A percentile compares a stretch with the other conserved stretches of the same genome.
Evolutionary conservation across 805 yeast genomes (phyloP).

Genomic region (Ogataea pini): DNA sequence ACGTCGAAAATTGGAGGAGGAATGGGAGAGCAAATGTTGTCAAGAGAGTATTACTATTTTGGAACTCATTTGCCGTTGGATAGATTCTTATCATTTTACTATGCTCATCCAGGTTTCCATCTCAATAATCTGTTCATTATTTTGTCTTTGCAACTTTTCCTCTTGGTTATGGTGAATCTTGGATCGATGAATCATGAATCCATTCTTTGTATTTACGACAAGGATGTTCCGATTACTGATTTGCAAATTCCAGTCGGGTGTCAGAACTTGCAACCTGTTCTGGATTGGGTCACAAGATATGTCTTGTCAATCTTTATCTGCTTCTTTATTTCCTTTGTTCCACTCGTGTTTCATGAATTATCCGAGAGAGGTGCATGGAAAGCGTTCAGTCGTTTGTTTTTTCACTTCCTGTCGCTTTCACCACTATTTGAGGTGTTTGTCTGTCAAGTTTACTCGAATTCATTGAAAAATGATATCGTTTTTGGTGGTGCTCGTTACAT

Average conservation of each 20-base stretch:
- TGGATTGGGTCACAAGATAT: conserved; percentile 87
- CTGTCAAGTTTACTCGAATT: conserved; percentile 85
- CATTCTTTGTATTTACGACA: conserved; percentile 65
- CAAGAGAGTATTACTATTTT: conserved; percentile 87
- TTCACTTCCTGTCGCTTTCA: conserved; percentile 78
- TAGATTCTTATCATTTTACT: conserved; percentile 86
- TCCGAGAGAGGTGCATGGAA: conserved; percentile 83
- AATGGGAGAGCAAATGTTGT: conserved; percentile 94
- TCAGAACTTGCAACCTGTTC: conserved; percentile 79
- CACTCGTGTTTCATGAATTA: conserved; percentile 82
- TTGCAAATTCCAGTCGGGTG: conserved; percentile 79
- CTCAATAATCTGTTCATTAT: conserved; percentile 86
- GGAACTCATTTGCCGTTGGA: conserved; percentile 91
- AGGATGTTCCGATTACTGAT: conserved; percentile 70
- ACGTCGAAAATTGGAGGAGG: conserved; percentile 97
- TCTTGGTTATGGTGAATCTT: conserved; percentile 74
- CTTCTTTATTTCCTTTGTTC: conserved; percentile 88
- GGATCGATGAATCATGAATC: conserved; percentile 79
- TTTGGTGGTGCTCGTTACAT: conserved; percentile 93
- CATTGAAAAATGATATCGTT: conserved; percentile 71
- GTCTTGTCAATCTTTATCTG: conserved; percentile 89
- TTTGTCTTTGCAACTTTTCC: conserved; percentile 82
- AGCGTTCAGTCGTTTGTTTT: conserved; percentile 66
- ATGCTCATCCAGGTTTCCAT: conserved; percentile 97
- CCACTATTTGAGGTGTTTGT: conserved; percentile 95